A percentile compares a stretch with the other conserved stretches of the same genome.
Evolutionary conservation across 202 grass and related monocot species (phyloP).

Genomic region (Brachypodium distachyon): DNA sequence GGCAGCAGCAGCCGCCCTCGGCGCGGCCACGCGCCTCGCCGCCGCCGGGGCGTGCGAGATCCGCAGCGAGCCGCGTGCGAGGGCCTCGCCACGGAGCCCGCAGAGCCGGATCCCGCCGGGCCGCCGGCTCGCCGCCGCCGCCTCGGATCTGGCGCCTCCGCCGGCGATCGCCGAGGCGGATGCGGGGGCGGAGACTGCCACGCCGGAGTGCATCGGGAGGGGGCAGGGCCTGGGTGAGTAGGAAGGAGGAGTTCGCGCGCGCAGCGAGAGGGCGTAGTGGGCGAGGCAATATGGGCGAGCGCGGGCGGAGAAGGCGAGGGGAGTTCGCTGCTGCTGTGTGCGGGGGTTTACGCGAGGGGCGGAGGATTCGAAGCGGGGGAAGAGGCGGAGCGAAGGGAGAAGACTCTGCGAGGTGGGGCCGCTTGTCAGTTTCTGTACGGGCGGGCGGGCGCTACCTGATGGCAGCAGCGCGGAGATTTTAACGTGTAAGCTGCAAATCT

Average conservation of each 20-base stretch:
- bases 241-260: background rate
- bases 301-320: conserved; percentile 16
- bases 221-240: background rate
- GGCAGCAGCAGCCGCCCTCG: conserved; percentile 30
- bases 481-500: too few relatives aligned
- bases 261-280: background rate
- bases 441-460: too few relatives aligned
- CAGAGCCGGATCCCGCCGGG: conserved; percentile 27
- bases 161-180: conserved; percentile 19
- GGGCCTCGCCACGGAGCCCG: conserved; percentile 34
- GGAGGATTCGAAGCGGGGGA: conserved; percentile 31
- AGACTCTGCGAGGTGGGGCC: background rate
- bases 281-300: background rate
- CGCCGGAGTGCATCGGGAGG: conserved; percentile 23
- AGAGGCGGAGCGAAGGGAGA: background rate
- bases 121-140: background rate
- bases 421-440: background rate
- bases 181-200: conserved; percentile 18
- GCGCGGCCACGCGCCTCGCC: background rate
- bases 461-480: too few relatives aligned
- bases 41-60: conserved; percentile 4
- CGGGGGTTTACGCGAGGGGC: conserved; percentile 32
- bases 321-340: background rate
- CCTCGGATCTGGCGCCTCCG: conserved; percentile 24
- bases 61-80: conserved; percentile 12